Conservation (phyloP, 2,329 filamentous ascomycete genomes). For the Stachybotrys elegans region DNA sequence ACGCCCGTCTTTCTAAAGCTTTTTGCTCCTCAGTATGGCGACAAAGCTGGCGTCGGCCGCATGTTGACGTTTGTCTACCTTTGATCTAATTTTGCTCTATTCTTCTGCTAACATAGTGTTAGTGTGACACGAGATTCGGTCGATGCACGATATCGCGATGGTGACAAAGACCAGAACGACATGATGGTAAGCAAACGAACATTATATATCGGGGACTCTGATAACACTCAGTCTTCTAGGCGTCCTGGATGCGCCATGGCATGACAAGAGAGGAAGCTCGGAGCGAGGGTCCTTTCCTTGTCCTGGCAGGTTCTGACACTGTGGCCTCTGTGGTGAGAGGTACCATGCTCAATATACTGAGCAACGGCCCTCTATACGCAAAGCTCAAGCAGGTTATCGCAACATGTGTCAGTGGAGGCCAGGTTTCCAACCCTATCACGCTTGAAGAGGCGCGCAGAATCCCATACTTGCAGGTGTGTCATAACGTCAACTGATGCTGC, state of each 20-base stretch:
- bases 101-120: not conserved
- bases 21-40: slow-evolving; percentile 6
- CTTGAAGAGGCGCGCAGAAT: slow-evolving; percentile 29
- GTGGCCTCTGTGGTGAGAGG: slow-evolving; percentile 50
- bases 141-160: not conserved
- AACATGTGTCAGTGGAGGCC: not conserved
- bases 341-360: slow-evolving; percentile 47
- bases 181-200: not conserved
- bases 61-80: slow-evolving; percentile 2
- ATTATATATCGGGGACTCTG: slow-evolving; percentile 3
- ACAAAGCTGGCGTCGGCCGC: slow-evolving; percentile 5
- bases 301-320: slow-evolving; percentile 52
- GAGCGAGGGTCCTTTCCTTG: rapidly evolving
- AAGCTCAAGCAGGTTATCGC: slow-evolving; percentile 33
- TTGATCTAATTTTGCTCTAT: not conserved
- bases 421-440: slow-evolving; percentile 13
- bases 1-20: slow-evolving; percentile 22
- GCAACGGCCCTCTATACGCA: slow-evolving; percentile 38
- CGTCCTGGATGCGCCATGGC: not conserved
- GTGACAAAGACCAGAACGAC: not conserved
- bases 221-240: slow-evolving; percentile 10
- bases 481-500: not conserved
- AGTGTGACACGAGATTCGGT: not conserved
- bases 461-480: slow-evolving; percentile 31
- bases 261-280: rapidly evolving